phyloP scores from a whole-genome alignment of 176 grass and related monocot genomes.

The Cenchrus purpureus region DNA sequence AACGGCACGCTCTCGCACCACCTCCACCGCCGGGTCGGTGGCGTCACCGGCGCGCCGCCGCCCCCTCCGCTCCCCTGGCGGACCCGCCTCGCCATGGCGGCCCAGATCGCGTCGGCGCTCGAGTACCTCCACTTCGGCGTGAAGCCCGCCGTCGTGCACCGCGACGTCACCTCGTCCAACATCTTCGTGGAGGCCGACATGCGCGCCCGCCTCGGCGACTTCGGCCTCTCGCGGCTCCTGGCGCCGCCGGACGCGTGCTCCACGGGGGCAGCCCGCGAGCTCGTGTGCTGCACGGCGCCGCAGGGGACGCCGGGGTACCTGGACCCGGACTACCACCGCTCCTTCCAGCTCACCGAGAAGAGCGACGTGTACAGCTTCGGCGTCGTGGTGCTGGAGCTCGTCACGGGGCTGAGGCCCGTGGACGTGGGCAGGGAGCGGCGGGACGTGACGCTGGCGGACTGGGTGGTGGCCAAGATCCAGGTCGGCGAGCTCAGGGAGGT shows the following conservation, averaged over 20 bases:
- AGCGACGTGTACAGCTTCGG: conserved; percentile 99
- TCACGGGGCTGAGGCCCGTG: conserved; percentile 82
- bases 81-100: conserved; percentile 75
- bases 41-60: background rate
- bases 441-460: conserved; percentile 78
- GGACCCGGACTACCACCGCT: conserved; percentile 90
- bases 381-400: conserved; percentile 91
- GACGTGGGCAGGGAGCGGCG: conserved; percentile 82
- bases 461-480: conserved; percentile 93
- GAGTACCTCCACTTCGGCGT: conserved; percentile 92
- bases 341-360: conserved; percentile 96
- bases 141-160: conserved; percentile 93
- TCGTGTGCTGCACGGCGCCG: conserved; percentile 89
- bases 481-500: conserved; percentile 81
- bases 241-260: conserved; percentile 65
- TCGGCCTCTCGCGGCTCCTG: conserved; percentile 88
- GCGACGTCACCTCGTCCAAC: conserved; percentile 94
- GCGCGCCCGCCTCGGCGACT: conserved; percentile 92
- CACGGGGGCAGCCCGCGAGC: conserved; percentile 58
- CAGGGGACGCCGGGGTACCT: conserved; percentile 96
- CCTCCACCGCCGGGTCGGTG: conserved; percentile 58
- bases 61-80: conserved; percentile 61
- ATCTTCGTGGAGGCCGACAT: conserved; percentile 94
- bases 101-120: conserved; percentile 86
- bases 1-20: conserved; percentile 97